phyloP scores from a whole-genome alignment of 2,329 filamentous ascomycete species.

The Colletotrichum musae region DNA sequence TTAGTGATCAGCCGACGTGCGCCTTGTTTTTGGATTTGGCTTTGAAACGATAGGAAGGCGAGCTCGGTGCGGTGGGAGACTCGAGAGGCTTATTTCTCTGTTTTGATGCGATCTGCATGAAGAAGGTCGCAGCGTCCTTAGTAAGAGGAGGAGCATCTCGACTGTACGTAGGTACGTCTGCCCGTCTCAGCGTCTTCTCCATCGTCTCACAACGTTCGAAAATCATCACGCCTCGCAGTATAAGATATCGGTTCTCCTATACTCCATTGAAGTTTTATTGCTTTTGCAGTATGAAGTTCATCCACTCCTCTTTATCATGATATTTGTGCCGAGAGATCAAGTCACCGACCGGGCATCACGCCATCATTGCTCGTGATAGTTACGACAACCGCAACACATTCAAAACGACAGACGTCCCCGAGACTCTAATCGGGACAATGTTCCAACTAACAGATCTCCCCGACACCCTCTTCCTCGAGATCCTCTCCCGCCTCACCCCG shows the following conservation, averaged over 20 bases:
- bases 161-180: background rate
- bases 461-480: slow-evolving; percentile 70
- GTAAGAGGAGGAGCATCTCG: background rate
- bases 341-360: too few relatives aligned
- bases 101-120: background rate
- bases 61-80: background rate
- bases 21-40: background rate
- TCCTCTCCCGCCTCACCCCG: slow-evolving; percentile 64
- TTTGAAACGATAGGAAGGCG: background rate
- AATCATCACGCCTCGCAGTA: too few relatives aligned
- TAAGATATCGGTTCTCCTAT: too few relatives aligned
- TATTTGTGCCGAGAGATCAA: too few relatives aligned
- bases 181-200: background rate
- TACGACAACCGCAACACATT: too few relatives aligned
- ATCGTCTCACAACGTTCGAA: too few relatives aligned
- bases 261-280: too few relatives aligned
- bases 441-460: slow-evolving; percentile 62
- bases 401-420: background rate
- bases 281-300: too few relatives aligned
- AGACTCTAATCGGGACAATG: slow-evolving; percentile 38
- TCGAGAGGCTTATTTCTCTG: background rate
- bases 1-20: background rate
- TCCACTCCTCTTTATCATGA: too few relatives aligned
- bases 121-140: background rate
- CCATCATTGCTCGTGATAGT: too few relatives aligned